phyloP scores from a whole-genome alignment of 1,284 basidiomycete species.

The Tilletia setariae region DNA sequence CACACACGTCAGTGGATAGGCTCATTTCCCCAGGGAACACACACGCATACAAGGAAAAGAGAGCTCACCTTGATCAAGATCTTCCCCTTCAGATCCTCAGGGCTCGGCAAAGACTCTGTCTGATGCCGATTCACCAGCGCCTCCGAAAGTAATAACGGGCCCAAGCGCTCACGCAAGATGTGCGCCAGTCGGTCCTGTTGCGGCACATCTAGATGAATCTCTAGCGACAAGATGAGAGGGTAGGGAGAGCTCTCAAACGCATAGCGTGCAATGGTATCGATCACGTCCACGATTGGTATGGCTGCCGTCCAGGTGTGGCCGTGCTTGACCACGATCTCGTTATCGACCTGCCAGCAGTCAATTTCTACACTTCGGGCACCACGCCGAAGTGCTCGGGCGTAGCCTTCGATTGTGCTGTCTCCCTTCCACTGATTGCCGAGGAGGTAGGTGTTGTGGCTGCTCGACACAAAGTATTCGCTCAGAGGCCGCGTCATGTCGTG shows the following conservation, averaged over 20 bases:
- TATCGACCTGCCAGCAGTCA: conserved; percentile 80
- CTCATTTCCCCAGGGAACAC: no score
- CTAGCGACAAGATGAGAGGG: conserved; percentile 89
- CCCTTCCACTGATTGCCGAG: conserved; percentile 91
- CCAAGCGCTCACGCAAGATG: conserved; percentile 77
- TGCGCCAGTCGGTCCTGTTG: conserved; percentile 79
- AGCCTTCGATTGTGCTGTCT: conserved; percentile 89
- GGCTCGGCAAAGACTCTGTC: conserved; percentile 68
- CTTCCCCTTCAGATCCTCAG: conserved; percentile 74
- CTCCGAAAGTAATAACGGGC: conserved; percentile 62
- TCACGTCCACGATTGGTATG: conserved; percentile 77
- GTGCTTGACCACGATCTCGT: conserved; percentile 65
- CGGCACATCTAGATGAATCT: conserved; percentile 77
- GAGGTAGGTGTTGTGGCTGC: conserved; percentile 96
- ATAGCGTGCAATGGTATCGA: conserved; percentile 82
- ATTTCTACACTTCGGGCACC: conserved; percentile 82
- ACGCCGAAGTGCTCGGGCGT: conserved; percentile 84
- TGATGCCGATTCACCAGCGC: conserved; percentile 54
- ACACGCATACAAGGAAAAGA: background rate
- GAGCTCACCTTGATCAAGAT: conserved; percentile 70
- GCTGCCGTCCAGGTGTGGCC: conserved; percentile 87
- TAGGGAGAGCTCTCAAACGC: conserved; percentile 90
- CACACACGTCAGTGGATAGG: no score
- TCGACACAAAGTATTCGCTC: conserved; percentile 84
- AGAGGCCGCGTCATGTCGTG: conserved; percentile 77